phyloP scores from a whole-genome alignment of 345 rosid genomes.

The Rhodamnia argentea region DNA sequence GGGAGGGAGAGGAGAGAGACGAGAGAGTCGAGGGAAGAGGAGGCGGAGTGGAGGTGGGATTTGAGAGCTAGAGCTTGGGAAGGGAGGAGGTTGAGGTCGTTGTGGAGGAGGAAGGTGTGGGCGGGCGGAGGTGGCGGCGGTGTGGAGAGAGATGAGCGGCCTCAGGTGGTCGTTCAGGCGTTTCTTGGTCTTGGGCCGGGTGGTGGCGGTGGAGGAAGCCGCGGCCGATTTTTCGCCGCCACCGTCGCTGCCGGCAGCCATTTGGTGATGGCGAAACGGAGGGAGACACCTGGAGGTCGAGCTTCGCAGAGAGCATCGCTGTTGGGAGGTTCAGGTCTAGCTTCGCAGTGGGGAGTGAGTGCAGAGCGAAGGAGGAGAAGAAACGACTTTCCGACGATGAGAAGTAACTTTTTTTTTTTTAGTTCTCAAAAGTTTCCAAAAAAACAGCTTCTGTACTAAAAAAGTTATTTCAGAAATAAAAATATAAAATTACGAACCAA shows the following conservation, averaged over 20 bases:
- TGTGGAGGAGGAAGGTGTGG: slow-evolving; percentile 27
- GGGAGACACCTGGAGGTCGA: too few relatives aligned
- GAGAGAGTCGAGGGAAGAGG: slow-evolving; percentile 12
- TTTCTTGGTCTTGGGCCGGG: slow-evolving; percentile 1
- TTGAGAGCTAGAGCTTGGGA: slow-evolving; percentile 29
- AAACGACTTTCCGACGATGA: too few relatives aligned
- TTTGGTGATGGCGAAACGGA: neutral
- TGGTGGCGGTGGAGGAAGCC: neutral
- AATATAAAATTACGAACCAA: too few relatives aligned
- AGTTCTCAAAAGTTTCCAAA: too few relatives aligned
- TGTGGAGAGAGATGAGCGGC: slow-evolving; percentile 21
- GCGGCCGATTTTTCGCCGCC: neutral
- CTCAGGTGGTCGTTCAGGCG: neutral
- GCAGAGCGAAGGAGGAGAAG: too few relatives aligned
- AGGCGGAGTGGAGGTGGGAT: slow-evolving; percentile 17
- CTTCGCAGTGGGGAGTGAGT: too few relatives aligned
- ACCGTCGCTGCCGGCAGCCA: slow-evolving; percentile 8
- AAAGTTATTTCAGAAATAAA: too few relatives aligned
- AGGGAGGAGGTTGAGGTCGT: slow-evolving; percentile 38
- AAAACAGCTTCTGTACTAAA: too few relatives aligned
- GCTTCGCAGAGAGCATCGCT: too few relatives aligned
- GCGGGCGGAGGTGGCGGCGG: slow-evolving; percentile 38
- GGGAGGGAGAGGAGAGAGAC: neutral
- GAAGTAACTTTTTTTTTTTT: too few relatives aligned
- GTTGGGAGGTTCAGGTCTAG: too few relatives aligned